Percentiles rank a stretch among this genome's conserved stretches.
phyloP scores from a whole-genome alignment of 2,329 filamentous ascomycete genomes.

The Botrytis tulipae region DNA sequence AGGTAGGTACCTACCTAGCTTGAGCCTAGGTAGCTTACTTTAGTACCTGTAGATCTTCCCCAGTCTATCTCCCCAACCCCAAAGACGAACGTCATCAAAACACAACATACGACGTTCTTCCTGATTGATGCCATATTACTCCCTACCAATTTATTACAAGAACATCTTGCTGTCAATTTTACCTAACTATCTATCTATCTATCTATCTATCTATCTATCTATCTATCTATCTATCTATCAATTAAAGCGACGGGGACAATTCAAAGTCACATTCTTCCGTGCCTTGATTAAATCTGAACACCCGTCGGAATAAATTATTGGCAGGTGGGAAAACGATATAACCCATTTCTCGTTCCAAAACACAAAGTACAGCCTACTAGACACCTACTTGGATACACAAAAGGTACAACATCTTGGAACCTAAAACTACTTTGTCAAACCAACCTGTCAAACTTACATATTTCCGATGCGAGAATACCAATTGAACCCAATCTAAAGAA shows the following conservation, averaged over 20 bases:
- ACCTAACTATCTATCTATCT: neutral
- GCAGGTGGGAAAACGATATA: neutral
- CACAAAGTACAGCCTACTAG: neutral
- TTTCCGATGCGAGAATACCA: neutral
- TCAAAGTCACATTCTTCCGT: neutral
- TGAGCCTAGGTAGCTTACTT: neutral
- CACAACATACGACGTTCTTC: neutral
- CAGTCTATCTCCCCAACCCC: neutral
- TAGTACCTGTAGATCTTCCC: neutral
- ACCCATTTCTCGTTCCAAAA: constrained; percentile 4
- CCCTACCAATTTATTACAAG: neutral
- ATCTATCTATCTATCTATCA: neutral
- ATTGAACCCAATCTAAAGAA: neutral
- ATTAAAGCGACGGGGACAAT: neutral
- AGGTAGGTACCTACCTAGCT: too few species aligned
- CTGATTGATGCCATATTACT: neutral
- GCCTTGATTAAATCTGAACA: neutral
- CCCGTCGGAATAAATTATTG: constrained; percentile 10
- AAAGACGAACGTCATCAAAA: neutral
- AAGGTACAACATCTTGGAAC: constrained; percentile 11
- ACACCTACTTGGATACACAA: neutral
- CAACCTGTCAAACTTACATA: constrained; percentile 17
- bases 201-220: too few species aligned
- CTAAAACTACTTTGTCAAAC: constrained; percentile 7
- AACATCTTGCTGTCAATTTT: neutral